A percentile compares a stretch with the other conserved stretches of the same genome.
Conservation (phyloP, 495 filamentous ascomycete genomes). For the Penicillium egyptiacum region DNA sequence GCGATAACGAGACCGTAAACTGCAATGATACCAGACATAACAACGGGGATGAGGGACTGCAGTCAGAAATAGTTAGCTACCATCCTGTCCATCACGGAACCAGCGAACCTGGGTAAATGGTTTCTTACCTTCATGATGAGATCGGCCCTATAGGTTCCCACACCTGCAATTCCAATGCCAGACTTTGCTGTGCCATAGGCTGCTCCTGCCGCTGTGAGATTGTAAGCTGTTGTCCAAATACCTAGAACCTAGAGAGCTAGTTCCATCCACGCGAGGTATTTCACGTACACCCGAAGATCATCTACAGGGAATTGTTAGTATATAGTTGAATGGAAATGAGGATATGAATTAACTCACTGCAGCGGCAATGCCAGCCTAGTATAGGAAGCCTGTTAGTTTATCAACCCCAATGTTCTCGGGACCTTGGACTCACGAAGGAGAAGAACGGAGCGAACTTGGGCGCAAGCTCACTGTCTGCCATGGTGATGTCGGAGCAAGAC, state of each 20-base stretch:
- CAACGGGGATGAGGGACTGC: conserved; percentile 88
- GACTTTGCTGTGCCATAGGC: conserved; percentile 98
- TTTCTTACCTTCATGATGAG: conserved; percentile 91
- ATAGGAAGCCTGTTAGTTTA: conserved; percentile 38
- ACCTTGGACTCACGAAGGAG: conserved; percentile 73
- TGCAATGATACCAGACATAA: conserved; percentile 99
- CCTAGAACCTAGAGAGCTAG: conserved; percentile 16
- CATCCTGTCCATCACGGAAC: background rate
- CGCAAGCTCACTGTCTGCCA: conserved; percentile 67
- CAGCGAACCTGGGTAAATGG: background rate
- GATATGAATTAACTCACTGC: conserved; percentile 71
- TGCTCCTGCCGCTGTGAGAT: conserved; percentile 73
- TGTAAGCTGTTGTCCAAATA: conserved; percentile 21
- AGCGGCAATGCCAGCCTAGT: conserved; percentile 79
- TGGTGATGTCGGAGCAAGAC: conserved; percentile 35
- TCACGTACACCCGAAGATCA: conserved; percentile 85
- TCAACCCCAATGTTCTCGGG: conserved; percentile 14
- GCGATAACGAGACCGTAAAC: conserved; percentile 97
- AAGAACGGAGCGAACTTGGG: conserved; percentile 97
- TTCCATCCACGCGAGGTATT: conserved; percentile 14
- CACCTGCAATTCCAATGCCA: conserved; percentile 92
- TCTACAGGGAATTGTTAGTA: conserved; percentile 47
- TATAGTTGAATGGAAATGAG: conserved; percentile 6
- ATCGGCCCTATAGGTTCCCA: conserved; percentile 88
- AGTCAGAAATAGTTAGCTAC: conserved; percentile 20